Conservation (phyloP, 805 yeast species). For the Wickerhamomyces alni region DNA sequence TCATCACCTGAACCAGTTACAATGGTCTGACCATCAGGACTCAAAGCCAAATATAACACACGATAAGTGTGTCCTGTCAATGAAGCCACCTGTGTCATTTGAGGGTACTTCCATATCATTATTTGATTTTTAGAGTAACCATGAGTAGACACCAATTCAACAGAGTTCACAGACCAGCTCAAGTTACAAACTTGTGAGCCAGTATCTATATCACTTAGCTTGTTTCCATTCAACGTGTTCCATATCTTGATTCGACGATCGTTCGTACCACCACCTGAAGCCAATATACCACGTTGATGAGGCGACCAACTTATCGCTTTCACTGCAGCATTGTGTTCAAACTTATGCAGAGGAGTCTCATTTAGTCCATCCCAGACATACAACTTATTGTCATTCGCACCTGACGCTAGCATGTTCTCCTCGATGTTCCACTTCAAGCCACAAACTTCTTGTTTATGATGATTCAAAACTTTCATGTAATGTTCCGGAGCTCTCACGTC, state of each 20-base stretch:
- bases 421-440: slow-evolving; percentile 92
- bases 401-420: slow-evolving; percentile 88
- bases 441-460: slow-evolving; percentile 92
- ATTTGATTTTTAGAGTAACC: slow-evolving; percentile 90
- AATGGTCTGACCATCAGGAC: slow-evolving; percentile 94
- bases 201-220: slow-evolving; percentile 78
- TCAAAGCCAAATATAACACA: slow-evolving; percentile 80
- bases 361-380: slow-evolving; percentile 80
- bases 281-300: slow-evolving; percentile 87
- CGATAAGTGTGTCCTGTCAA: slow-evolving; percentile 92
- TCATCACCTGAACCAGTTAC: slow-evolving; percentile 99
- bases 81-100: slow-evolving; percentile 87
- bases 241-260: slow-evolving; percentile 87
- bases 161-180: slow-evolving; percentile 87
- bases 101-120: slow-evolving; percentile 89
- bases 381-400: slow-evolving; percentile 89
- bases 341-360: slow-evolving; percentile 61
- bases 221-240: slow-evolving; percentile 79
- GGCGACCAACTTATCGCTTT: slow-evolving; percentile 98
- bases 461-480: slow-evolving; percentile 60
- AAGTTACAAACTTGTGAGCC: slow-evolving; percentile 96
- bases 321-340: slow-evolving; percentile 92
- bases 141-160: slow-evolving; percentile 90
- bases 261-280: slow-evolving; percentile 96
- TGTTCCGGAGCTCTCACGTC: slow-evolving; percentile 89